Evolutionary conservation across 2,329 filamentous ascomycete species (phyloP).

Genomic region (Tolypocladium ovalisporum): DNA sequence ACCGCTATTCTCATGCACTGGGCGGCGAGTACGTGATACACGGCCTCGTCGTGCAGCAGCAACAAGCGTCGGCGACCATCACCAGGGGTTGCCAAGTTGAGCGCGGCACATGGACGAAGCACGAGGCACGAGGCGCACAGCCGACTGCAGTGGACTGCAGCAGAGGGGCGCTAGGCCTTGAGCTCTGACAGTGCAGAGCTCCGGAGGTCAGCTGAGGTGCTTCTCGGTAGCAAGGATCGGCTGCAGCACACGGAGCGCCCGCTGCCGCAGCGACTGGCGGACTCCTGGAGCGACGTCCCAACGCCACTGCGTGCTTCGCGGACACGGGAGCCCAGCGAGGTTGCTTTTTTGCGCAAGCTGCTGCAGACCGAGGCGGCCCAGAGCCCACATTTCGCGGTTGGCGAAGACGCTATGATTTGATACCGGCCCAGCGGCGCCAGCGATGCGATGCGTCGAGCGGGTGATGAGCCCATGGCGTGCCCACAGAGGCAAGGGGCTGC

Average conservation of each 20-base stretch:
- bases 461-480: neutral
- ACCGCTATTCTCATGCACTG: neutral
- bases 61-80: neutral
- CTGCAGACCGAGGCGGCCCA: neutral
- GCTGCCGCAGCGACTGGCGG: neutral
- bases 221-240: neutral
- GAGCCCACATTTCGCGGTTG: neutral
- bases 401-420: neutral
- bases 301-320: neutral
- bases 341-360: neutral
- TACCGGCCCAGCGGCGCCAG: constrained; percentile 1
- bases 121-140: neutral
- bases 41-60: neutral
- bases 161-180: neutral
- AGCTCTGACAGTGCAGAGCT: neutral
- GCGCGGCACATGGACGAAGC: neutral
- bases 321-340: neutral
- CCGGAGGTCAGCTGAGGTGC: neutral
- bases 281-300: neutral
- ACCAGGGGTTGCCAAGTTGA: neutral
- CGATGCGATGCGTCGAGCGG: neutral
- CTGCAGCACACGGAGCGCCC: neutral
- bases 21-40: neutral
- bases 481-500: neutral
- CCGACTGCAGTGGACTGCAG: neutral